Base-by-base conservation (phyloP, 2,329 filamentous ascomycete genomes). In the Pseudocercospora cruenta region DNA sequence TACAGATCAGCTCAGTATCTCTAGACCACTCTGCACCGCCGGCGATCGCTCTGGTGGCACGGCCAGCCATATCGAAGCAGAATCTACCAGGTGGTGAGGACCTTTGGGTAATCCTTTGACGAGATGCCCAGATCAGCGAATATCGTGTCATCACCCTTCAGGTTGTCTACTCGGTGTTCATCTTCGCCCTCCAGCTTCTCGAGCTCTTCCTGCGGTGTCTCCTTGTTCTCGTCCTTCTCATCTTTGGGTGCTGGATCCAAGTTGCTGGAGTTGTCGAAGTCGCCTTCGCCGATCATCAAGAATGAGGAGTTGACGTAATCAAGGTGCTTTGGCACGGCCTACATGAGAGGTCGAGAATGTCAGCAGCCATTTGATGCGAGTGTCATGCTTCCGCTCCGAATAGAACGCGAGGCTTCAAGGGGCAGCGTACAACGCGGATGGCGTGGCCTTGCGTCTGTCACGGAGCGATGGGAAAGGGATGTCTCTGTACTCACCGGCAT, bases 101-200 rank as follows among this genome's bases (percentile, higher is more conserved):
- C 76, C 67, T 85, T 83, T 0, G 88, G 85, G 73, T 91, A 92
- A 7, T 91, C 87, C 66, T 88, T 86, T 6, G 87, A 83, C 64
- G 84, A 84, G 54, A 88, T 79, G 4, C 85, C 79, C 39, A 91
- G 77, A 75, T 90, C 88, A 10, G 84, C 80, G 73, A 88, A 90
- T 58, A 90, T 80, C 1, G 86, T 82, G 66, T 88, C 83, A 66
- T 89, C 84, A 58, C 86, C 86, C 70, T 83, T 78, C 12, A 90
- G 78, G 70, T 86, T 79, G 74, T 85, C 82, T 76, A 93, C 88
- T 6, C 91, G 84, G 64, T 88, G 80, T 67, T 89, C 83, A 71
- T 95, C 91, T 75, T 94, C 91, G 12, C 90, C 84, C 76, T 93
- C 91, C 1, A 96, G 80, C 75, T 89, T 87, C 76, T 93, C 87